Evolutionary conservation across 495 filamentous ascomycete genomes (phyloP).

Genomic region (Neurospora sp.): DNA sequence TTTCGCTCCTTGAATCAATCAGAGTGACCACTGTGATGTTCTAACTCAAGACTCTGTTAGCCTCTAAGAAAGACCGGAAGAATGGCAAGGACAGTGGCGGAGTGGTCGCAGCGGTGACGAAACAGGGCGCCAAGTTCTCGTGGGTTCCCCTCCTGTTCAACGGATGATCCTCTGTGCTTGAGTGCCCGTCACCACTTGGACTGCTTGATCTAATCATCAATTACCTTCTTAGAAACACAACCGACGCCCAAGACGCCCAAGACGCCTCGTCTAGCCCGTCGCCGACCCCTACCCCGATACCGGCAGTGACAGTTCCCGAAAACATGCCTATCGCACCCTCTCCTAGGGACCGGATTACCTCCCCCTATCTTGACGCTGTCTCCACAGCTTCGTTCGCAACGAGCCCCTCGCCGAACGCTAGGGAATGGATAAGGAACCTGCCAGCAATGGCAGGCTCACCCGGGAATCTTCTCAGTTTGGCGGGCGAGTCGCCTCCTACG

Average conservation of each 20-base stretch:
- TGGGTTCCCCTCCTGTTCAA: conserved; percentile 18
- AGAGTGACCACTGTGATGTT: not conserved
- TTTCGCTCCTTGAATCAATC: conserved; percentile 1
- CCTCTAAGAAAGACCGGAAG: conserved; percentile 41
- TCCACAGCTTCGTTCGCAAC: conserved; percentile 36
- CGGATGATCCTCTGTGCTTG: not conserved
- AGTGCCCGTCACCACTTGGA: not conserved
- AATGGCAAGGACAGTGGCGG: conserved; percentile 42
- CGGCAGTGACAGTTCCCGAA: not conserved
- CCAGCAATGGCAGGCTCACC: conserved; percentile 43
- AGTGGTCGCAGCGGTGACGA: conserved; percentile 43
- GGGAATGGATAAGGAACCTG: conserved; percentile 42
- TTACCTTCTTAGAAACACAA: conserved; percentile 15
- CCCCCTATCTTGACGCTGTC: conserved; percentile 34
- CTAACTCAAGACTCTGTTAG: conserved; percentile 13
- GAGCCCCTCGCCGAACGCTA: conserved; percentile 37
- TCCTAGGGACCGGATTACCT: conserved; percentile 17
- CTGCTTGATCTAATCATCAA: not conserved
- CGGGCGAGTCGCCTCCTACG: conserved; percentile 44
- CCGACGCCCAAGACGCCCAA: conserved; percentile 15
- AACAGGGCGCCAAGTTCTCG: conserved; percentile 40
- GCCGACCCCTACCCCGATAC: conserved; percentile 16
- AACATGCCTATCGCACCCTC: not conserved
- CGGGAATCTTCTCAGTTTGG: conserved; percentile 42
- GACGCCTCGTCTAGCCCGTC: conserved; percentile 29